Evolutionary conservation across 257 asterid genomes (phyloP), one percentile per base, ranked within the genome.

Genomic region (Scutellaria baicalensis): DNA sequence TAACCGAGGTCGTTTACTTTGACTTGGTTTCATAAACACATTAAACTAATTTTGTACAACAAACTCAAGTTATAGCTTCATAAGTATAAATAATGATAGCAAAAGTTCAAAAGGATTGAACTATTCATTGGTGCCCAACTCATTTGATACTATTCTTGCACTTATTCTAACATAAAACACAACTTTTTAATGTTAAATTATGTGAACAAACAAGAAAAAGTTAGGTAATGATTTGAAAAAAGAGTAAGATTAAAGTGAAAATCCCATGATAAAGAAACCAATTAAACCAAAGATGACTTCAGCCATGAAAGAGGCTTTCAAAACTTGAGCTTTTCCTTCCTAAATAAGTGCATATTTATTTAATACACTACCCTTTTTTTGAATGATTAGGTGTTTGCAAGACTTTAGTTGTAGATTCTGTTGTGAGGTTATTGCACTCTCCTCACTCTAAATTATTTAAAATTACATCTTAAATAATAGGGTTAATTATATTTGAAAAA

Each of bases 331-430:
- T 35, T 59, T 68, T 11, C 31, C 20, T 21, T 63, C 35, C 36
- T 49, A 36, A 57, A 47, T 16, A 63, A 62, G 8, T 14, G 23
- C 61, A 4, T 8, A 23, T 38, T 14, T 0, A 52, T 8, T 27
- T 71, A 64, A 55, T 36, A 56, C 16, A 48, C 16, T 20, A 49
- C 12, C 71, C n/a, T 59, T 69, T 64, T 69, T 69, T 73, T 48
- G 67, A 78, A 74, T 79, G 72, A 78, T 65, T 70, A 12, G 75
- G 62, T 35, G 72, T 64, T 65, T 52, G 79, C 50, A 45, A 80
- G 80, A 73, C 48, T 79, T 80, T 74, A 74, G 70, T 77, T 64
- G 57, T 35, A 74, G 84, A 87, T 78, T 87, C 87, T 57, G 35
- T 64, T 66, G 40, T 58, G 79, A 82, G 87, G 85, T 78, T 82